Evolutionary conservation across 768 basidiomycete genomes (phyloP), one percentile per base, ranked within the genome.

Genomic region (Bullera alba): DNA sequence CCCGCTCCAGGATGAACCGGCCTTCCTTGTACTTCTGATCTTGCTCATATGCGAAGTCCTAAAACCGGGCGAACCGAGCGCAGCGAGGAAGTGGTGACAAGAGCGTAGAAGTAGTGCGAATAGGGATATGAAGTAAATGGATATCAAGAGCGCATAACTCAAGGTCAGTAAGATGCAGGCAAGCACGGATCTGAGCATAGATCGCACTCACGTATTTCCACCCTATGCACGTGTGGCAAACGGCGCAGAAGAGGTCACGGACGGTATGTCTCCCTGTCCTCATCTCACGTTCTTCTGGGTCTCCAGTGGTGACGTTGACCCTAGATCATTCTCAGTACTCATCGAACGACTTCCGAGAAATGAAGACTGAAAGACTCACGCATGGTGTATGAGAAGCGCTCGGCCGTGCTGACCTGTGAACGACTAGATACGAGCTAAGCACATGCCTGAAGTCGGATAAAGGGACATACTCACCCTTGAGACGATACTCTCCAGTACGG

Each of bases 11-110:
- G 71, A 99, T 97, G 74, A 82, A 95, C 77, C 91, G 91, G 69
- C 91, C 90, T 76, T 99, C 93, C 71, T 99, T 99, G 79, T 97
- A 99, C 74, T 85, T 88, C 79, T 99, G 92, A 6, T 83, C 79
- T 10, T 78, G 69, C 67, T 96, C 92, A 69, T 83, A 95, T 15
- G 93, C 93, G 50, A 82, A 82, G 72, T 95, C 93, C 93, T 95
- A 64, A 39, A n/a, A 42, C 44, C 17, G 41, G n/a, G n/a, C n/a
- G n/a, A n/a, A n/a, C n/a, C n/a, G n/a, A 53, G 43, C 29, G 29
- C 52, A 45, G 23, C 23, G 25, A 17, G 22, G 17, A 49, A 29
- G 37, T 10, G 8, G 37, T 10, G 22, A 12, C 37, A 10, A 39
- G 10, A 21, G 37, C 22, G 22, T 39, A n/a, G 32, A 10, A 34